phyloP scores from a whole-genome alignment of 768 basidiomycete species.

The Tremella yokohamensis region DNA sequence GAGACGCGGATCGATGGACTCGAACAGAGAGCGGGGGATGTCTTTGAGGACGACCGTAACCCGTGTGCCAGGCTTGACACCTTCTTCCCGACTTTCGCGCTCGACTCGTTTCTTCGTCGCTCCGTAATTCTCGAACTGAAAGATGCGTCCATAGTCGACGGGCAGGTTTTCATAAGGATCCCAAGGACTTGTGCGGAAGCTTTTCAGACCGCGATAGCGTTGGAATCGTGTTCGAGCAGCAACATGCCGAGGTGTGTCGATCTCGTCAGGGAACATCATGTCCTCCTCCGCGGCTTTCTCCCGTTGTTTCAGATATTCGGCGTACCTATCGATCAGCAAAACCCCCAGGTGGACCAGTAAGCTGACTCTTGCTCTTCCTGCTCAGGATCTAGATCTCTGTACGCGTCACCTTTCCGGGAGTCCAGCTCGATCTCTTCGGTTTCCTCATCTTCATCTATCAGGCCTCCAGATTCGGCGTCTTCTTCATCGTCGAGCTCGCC shows the following conservation, averaged over 20 bases:
- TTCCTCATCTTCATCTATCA: conserved; percentile 58
- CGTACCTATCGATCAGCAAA: conserved; percentile 58
- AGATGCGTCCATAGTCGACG: conserved; percentile 87
- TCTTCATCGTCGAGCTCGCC: conserved; percentile 23
- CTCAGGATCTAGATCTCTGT: conserved; percentile 59
- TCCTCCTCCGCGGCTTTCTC: conserved; percentile 65
- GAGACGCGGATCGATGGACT: conserved; percentile 43
- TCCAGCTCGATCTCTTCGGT: conserved; percentile 59
- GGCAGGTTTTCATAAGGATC: conserved; percentile 96
- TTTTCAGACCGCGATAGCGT: conserved; percentile 82
- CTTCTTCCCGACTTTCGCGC: conserved; percentile 55
- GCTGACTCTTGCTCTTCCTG: conserved; percentile 84
- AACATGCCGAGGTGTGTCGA: conserved; percentile 85
- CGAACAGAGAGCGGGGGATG: conserved; percentile 64
- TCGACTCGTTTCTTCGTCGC: conserved; percentile 70
- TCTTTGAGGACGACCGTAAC: conserved; percentile 73
- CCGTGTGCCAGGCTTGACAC: conserved; percentile 75
- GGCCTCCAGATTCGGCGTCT: conserved; percentile 54
- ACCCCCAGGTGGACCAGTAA: conserved; percentile 5
- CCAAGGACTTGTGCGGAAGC: conserved; percentile 94
- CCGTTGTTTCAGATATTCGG: conserved; percentile 47
- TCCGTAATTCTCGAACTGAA: conserved; percentile 93
- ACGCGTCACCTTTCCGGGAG: conserved; percentile 56
- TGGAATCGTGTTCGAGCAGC: conserved; percentile 80
- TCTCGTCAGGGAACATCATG: conserved; percentile 86